These are phyloP conservation scores for Diaporthe australafricana DNA, from an alignment of 2,329 filamentous ascomycete species.

Conservation along the genomic window DNA sequence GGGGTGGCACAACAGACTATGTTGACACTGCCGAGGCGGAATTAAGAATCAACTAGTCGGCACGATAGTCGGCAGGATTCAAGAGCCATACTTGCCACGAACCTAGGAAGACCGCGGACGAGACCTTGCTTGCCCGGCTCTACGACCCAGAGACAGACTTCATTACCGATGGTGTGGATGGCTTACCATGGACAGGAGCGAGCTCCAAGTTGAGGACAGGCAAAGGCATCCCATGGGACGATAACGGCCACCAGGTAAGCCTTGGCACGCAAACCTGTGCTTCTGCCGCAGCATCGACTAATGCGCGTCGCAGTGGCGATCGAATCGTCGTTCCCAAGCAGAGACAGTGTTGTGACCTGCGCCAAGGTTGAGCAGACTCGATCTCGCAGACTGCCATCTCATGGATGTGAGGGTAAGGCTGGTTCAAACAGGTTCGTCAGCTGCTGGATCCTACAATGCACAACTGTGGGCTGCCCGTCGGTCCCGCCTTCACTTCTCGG, in stretches of 20 bases:
- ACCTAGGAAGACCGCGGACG: conserved; percentile 3
- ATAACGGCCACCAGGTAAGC: neutral
- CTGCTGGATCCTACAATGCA: conserved; percentile 3
- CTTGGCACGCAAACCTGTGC: neutral
- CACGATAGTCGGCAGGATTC: neutral
- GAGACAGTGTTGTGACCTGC: neutral
- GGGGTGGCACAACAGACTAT: conserved; percentile 14
- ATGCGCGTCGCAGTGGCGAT: neutral
- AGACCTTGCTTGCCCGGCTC: neutral
- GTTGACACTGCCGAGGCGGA: conserved; percentile 19
- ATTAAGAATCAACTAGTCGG: neutral
- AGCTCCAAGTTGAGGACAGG: neutral
- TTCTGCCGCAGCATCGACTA: neutral
- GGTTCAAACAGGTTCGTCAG: neutral
- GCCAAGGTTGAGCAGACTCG: neutral
- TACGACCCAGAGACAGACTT: neutral
- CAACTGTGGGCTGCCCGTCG: neutral
- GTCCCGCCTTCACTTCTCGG: neutral
- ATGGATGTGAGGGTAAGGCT: neutral
- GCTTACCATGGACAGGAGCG: neutral
- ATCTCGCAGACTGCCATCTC: neutral
- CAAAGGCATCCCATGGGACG: neutral
- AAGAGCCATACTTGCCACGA: neutral
- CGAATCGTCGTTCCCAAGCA: neutral
- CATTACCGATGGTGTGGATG: neutral